These are phyloP conservation scores for Diplodia mutila DNA, from an alignment of 2,329 filamentous ascomycete species.

Conservation along the genomic window DNA sequence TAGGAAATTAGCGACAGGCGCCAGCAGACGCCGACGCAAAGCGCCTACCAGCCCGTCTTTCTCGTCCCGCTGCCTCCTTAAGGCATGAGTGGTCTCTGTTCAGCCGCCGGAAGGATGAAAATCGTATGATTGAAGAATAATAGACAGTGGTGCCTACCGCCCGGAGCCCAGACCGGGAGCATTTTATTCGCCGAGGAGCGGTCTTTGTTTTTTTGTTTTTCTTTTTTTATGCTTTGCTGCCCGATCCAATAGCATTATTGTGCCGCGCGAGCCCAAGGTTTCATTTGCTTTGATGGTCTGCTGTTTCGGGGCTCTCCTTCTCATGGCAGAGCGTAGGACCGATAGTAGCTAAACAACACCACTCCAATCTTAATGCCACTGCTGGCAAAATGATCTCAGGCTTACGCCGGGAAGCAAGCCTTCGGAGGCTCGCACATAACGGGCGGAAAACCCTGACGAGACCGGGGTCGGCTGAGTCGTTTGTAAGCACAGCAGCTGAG, in stretches of 20 bases:
- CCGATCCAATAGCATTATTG: background rate
- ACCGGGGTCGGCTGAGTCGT: background rate
- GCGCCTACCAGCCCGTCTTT: background rate
- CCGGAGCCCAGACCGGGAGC: background rate
- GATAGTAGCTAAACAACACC: background rate
- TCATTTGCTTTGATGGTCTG: background rate
- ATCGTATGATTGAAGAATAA: slow-evolving; percentile 7
- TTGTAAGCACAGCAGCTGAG: slow-evolving; percentile 12
- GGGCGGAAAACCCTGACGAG: background rate
- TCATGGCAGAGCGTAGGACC: background rate
- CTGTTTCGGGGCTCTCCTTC: background rate
- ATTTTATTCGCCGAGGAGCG: background rate
- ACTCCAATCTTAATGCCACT: background rate
- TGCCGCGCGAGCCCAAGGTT: background rate
- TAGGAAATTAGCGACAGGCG: background rate
- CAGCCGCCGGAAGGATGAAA: background rate
- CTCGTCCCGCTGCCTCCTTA: background rate
- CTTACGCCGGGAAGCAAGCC: background rate
- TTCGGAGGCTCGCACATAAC: slow-evolving; percentile 4
- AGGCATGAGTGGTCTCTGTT: background rate
- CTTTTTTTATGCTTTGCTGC: background rate
- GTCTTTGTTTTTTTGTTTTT: background rate
- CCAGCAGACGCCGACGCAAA: background rate
- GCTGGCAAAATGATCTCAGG: background rate
- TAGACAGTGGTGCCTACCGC: background rate